Base-by-base conservation (phyloP, 805 yeast genomes). In the Zygosaccharomyces lentus region DNA sequence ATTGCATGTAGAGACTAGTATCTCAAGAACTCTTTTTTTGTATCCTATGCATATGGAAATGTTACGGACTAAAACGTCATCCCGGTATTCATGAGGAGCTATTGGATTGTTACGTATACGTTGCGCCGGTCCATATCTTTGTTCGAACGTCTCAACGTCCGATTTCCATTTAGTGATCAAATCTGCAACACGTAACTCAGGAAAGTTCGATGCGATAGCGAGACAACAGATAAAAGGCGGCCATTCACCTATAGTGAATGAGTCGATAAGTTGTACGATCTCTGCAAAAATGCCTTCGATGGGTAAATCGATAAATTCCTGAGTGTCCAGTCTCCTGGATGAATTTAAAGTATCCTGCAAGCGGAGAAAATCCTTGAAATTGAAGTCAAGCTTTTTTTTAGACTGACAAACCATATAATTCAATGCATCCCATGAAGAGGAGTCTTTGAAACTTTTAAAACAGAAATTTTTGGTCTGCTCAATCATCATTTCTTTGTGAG, bases 351-450 rank as follows among this genome's bases (percentile, higher is more conserved):
- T 26, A 12, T 40, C 24, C 26, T 29, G 31, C 7, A 42, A 13
- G 7, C 45, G 46, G 15, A 40, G 34, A 32, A 24, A 55, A 35
- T 55, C 55, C 4, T 21, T 17, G 9, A 37, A 37, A 45, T 52
- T 52, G 41, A 40, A 37, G 6, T 9, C 15, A 9, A 15, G 16
- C 21, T 32, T 41, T 6, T 6, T 9, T 10, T 25, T 29, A 12
- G 41, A 45, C 34, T 51, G 58, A 34, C 54, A 42, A 7, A 51
- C 23, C 53, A 59, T 55, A 38, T 58, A 55, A 4, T 49, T 32
- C 10, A 56, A 47, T 2, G 68, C 58, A 30, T 54, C 47, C 73
- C 73, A 70, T 1, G 71, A 56, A 2, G 73, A 63, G n/a, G 62
- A 52, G 45, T 70, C 73, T 2, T 46, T 53, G 2, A 50, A 34